Percentiles rank a stretch among this genome's conserved stretches.
These are phyloP conservation scores for Mycena polygramma DNA, from an alignment of 768 basidiomycete genomes.

Conservation along the genomic window DNA sequence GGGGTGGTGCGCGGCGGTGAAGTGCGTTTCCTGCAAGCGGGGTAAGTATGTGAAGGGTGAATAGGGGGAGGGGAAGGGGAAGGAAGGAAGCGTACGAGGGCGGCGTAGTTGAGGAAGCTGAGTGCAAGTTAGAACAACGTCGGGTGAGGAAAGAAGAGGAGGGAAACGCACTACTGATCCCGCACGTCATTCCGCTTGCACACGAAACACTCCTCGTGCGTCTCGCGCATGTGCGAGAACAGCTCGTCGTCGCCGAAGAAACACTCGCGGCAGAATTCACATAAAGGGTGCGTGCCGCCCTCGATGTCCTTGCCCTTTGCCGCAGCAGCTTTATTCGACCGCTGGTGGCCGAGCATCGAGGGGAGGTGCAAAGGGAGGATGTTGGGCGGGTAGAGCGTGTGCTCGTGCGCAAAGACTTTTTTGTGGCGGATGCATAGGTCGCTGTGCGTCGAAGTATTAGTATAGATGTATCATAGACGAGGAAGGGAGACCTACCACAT, in stretches of 20 bases:
- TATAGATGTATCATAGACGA: not conserved
- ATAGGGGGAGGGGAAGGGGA: not conserved
- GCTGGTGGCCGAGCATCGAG: constrained; percentile 60
- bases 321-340: constrained; percentile 49
- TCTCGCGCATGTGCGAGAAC: constrained; percentile 93
- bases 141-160: constrained; percentile 1
- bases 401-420: constrained; percentile 97
- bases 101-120: constrained; percentile 88
- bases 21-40: constrained; percentile 83
- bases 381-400: constrained; percentile 81
- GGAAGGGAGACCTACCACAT: constrained; percentile 75
- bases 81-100: constrained; percentile 66
- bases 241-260: constrained; percentile 95
- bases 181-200: constrained; percentile 86
- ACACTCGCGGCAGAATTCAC: constrained; percentile 92
- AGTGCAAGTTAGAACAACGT: no score
- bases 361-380: constrained; percentile 81
- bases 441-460: constrained; percentile 51
- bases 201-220: constrained; percentile 96
- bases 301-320: constrained; percentile 61
- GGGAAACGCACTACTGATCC: constrained; percentile 84
- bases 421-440: constrained; percentile 91
- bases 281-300: constrained; percentile 82
- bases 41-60: no score
- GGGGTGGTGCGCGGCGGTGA: constrained; percentile 80